A percentile compares a stretch with the other conserved stretches of the same genome.
phyloP scores from a whole-genome alignment of 148 eudicot species.

The Silene conica region DNA sequence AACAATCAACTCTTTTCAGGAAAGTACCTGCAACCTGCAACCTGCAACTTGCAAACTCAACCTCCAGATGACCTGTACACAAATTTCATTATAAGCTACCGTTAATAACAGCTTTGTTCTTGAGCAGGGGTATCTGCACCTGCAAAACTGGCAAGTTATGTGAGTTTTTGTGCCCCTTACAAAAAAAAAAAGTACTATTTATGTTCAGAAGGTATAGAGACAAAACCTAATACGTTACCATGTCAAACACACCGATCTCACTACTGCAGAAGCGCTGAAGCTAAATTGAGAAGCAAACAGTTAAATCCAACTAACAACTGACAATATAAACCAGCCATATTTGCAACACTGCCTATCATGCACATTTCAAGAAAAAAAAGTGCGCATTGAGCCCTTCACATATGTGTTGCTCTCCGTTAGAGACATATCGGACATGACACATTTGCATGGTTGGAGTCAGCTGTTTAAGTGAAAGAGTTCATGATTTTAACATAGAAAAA shows the following conservation, averaged over 20 bases:
- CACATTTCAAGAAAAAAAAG: not conserved
- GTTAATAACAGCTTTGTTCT: constrained; percentile 24
- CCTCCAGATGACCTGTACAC: constrained; percentile 35
- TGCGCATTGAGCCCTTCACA: not conserved
- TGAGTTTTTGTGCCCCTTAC: constrained; percentile 16
- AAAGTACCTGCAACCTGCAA: not conserved
- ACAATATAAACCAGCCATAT: not conserved
- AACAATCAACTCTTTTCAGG: too few relatives aligned
- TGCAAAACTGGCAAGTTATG: constrained; percentile 32
- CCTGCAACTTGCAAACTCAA: constrained; percentile 39
- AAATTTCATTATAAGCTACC: constrained; percentile 25
- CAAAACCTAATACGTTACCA: constrained; percentile 9
- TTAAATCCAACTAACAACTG: constrained; percentile 2
- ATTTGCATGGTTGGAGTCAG: not conserved
- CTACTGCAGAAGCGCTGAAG: constrained; percentile 10
- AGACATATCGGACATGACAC: not conserved
- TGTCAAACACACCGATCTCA: constrained; percentile 14
- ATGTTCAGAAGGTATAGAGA: not conserved
- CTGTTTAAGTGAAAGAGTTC: not conserved
- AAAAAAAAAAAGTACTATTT: not conserved
- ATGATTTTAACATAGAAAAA: too few relatives aligned
- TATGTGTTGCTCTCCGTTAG: too few relatives aligned
- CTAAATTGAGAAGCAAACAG: constrained; percentile 9
- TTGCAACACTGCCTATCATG: not conserved
- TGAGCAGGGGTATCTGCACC: constrained; percentile 57